Conservation (phyloP, 768 basidiomycete species). For the Lactifluus rugatus region DNA sequence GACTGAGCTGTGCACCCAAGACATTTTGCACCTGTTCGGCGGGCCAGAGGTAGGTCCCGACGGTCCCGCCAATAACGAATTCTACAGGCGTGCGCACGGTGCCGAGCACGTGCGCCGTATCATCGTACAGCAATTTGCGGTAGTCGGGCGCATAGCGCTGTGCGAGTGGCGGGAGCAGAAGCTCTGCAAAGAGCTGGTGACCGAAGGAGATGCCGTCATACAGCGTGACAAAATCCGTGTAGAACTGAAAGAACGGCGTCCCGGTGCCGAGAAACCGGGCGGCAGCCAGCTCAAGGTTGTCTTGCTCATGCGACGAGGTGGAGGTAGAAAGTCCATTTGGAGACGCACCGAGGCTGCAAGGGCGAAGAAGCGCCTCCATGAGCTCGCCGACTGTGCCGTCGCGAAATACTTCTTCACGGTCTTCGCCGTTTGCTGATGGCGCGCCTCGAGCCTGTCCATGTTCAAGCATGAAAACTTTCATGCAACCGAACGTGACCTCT, state of each 20-base stretch:
- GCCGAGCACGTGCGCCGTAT: slow-evolving; percentile 57
- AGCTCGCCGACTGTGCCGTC: slow-evolving; percentile 50
- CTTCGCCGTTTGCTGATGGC: slow-evolving; percentile 23
- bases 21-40: slow-evolving; percentile 54
- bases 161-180: slow-evolving; percentile 68
- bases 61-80: slow-evolving; percentile 42
- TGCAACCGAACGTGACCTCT: slow-evolving; percentile 63
- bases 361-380: slow-evolving; percentile 51
- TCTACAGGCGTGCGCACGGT: slow-evolving; percentile 45
- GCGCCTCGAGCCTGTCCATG: slow-evolving; percentile 48
- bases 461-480: slow-evolving; percentile 96
- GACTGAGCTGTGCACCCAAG: slow-evolving; percentile 52
- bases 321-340: slow-evolving; percentile 19
- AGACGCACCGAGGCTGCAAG: slow-evolving; percentile 37
- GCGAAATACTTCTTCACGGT: slow-evolving; percentile 60
- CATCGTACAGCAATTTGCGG: slow-evolving; percentile 74
- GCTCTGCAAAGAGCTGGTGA: slow-evolving; percentile 60
- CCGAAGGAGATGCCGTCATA: slow-evolving; percentile 89
- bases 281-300: slow-evolving; percentile 45
- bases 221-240: slow-evolving; percentile 82
- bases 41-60: slow-evolving; percentile 63
- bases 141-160: slow-evolving; percentile 77
- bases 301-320: slow-evolving; percentile 13
- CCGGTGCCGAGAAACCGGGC: slow-evolving; percentile 47
- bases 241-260: slow-evolving; percentile 89